A percentile compares a stretch with the other conserved stretches of the same genome.
Evolutionary conservation across 495 filamentous ascomycete genomes (phyloP).

Genomic region (Opeltia flavorubescens): DNA sequence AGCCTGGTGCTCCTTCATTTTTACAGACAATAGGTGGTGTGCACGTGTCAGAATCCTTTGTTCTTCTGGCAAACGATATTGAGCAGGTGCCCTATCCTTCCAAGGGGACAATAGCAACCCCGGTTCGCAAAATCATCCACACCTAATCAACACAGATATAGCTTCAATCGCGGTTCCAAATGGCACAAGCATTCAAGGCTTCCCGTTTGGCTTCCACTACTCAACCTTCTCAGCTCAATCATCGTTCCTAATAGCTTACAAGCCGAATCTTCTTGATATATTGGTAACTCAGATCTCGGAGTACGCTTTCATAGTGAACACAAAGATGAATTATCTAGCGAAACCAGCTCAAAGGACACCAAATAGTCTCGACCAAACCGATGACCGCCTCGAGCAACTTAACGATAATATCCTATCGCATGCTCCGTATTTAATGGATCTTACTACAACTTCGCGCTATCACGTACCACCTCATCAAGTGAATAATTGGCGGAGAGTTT

Average conservation of each 20-base stretch:
- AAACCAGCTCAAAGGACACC: not conserved
- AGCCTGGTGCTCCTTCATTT: no score
- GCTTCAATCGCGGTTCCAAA: no score
- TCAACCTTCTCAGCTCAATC: not conserved
- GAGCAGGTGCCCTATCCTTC: not conserved
- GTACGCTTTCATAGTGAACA: not conserved
- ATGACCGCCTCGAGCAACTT: conserved; percentile 29
- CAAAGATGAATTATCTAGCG: not conserved
- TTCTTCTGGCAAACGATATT: no score
- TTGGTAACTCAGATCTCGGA: no score
- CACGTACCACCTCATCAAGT: conserved; percentile 21
- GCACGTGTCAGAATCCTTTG: no score
- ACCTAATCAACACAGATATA: no score
- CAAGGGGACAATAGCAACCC: not conserved
- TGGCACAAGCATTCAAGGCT: no score
- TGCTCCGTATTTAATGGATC: conserved; percentile 27
- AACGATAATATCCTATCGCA: conserved; percentile 32
- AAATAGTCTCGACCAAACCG: conserved; percentile 10
- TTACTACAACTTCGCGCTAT: conserved; percentile 26
- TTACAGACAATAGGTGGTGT: no score
- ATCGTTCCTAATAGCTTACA: not conserved
- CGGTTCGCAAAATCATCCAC: no score
- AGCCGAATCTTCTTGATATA: not conserved
- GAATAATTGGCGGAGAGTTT: conserved; percentile 34
- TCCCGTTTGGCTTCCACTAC: no score